These are phyloP conservation scores for Carex pumila DNA, from an alignment of 176 grass and related monocot species.

Conservation along the genomic window DNA sequence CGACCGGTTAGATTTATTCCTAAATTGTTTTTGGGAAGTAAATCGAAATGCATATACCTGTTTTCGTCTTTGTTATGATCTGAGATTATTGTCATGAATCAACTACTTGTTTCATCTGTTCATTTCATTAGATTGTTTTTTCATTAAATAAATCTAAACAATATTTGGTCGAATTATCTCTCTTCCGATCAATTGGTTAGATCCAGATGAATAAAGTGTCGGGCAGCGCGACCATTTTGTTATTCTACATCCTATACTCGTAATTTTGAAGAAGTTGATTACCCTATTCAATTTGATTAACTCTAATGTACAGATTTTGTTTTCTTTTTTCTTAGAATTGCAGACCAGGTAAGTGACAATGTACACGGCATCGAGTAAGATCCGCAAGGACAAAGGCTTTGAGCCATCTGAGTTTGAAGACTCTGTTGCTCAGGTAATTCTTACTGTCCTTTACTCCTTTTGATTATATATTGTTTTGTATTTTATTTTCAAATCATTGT, in stretches of 20 bases:
- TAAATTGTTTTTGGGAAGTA: background rate
- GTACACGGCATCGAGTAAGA: constrained; percentile 95
- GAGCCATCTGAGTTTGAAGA: constrained; percentile 91
- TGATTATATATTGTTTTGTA: background rate
- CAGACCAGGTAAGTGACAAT: constrained; percentile 41
- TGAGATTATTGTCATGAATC: background rate
- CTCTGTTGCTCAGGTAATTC: constrained; percentile 70
- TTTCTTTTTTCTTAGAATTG: background rate
- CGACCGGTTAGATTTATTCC: background rate
- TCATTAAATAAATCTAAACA: background rate
- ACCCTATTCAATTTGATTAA: background rate
- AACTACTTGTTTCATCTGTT: background rate
- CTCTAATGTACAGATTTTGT: background rate
- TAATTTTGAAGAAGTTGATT: background rate
- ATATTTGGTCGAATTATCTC: background rate
- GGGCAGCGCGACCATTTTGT: background rate
- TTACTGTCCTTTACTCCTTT: background rate
- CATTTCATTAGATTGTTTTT: background rate
- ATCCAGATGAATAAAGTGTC: background rate
- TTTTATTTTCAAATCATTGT: background rate
- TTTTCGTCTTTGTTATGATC: background rate
- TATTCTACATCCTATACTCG: background rate
- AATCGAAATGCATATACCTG: background rate
- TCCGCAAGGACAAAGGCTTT: constrained; percentile 93
- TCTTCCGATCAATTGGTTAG: background rate